Evolutionary conservation across 164 flowering plant species (phyloP), one percentile per base, ranked within the genome.

Genomic region (Vitis rotundifolia): DNA sequence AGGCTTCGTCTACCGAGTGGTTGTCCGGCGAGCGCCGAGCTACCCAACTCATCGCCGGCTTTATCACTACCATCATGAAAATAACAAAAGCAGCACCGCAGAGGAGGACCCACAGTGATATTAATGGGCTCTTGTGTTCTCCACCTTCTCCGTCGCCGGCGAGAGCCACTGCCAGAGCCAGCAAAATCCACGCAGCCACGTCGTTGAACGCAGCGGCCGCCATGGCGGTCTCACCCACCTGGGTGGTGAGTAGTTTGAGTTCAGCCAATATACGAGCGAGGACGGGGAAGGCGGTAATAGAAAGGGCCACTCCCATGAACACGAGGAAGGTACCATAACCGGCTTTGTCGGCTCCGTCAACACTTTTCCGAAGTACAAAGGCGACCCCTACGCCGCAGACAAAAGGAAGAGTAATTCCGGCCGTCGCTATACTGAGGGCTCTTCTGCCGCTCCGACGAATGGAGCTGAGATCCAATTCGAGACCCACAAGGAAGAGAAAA

Each of bases 201-300:
- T 90, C 92, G 60, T 90, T 87, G 61, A 90, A 66, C 0, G 88
- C 88, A 0, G 95, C 95, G 1, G 92, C 87, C 1, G 92, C 78
- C 88, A 88, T 86, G 47, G 92, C 89, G 0, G 75, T 82, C 69
- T 77, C 76, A 0, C 94, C 91, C 0, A 88, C 78, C 0, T 50
- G 68, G 11, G 94, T 89, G 11, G 86, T 89, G 2, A 89, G 70
- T 4, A 89, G 79, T 61, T 82, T 89, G 18, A 88, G 85, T 66
- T 88, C 92, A 26, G 92, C 92, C 9, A 88, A 65, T 18, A 88
- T 83, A 11, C 92, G 89, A 5, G 92, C 92, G 2, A 88, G 81
- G 3, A 88, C 90, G 8, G 89, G 90, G 57, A 86, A 84, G 28
- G 89, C 89, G 2, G 90, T 86, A 54, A 86, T 81, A 31, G 90